phyloP scores from a whole-genome alignment of 495 filamentous ascomycete genomes.

The Xylaria cubensis region DNA sequence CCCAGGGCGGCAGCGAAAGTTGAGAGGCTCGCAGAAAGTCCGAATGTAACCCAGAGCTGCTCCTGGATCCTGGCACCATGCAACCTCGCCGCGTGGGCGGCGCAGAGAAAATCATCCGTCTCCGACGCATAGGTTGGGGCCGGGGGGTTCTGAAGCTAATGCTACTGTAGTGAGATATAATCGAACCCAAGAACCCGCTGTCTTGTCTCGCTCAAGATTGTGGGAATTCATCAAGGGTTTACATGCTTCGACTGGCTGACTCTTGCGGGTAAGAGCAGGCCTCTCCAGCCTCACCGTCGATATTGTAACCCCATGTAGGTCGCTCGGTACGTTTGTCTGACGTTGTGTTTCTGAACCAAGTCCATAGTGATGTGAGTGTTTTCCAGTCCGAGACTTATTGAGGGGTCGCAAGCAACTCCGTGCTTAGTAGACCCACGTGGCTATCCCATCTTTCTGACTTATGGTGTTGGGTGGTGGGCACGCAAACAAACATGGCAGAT shows the following conservation, averaged over 20 bases:
- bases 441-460: conserved; percentile 5
- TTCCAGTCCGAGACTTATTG: neutral
- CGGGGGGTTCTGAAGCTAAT: neutral
- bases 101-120: conserved; percentile 21
- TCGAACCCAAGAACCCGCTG: neutral
- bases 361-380: neutral
- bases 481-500: neutral
- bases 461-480: neutral
- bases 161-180: conserved; percentile 2
- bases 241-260: neutral
- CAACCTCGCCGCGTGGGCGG: conserved; percentile 30
- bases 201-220: neutral
- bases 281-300: conserved; percentile 24
- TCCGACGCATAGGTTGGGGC: conserved; percentile 22
- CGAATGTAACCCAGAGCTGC: conserved; percentile 26
- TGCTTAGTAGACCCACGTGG: conserved; percentile 24
- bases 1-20: neutral
- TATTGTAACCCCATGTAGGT: conserved; percentile 26
- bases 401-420: conserved; percentile 13
- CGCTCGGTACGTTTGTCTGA: neutral
- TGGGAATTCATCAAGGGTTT: neutral
- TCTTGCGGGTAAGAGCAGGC: neutral
- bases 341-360: neutral
- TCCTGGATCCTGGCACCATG: conserved; percentile 18
- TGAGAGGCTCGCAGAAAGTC: conserved; percentile 8